phyloP scores from a whole-genome alignment of 768 basidiomycete species.

The Hemileccinum rubropunctum region DNA sequence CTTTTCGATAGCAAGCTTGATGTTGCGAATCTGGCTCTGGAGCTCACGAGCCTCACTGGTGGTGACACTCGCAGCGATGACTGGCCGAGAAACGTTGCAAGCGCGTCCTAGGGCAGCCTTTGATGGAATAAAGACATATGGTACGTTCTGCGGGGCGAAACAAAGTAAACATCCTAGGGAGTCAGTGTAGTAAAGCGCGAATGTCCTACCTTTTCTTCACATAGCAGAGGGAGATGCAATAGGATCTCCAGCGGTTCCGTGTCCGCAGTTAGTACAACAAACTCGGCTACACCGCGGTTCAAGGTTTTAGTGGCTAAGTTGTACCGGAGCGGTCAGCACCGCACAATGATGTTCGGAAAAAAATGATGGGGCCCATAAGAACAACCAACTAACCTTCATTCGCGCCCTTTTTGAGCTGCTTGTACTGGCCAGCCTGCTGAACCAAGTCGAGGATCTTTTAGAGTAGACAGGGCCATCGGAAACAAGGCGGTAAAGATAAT shows the following conservation, averaged over 20 bases:
- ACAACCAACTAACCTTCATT: slow-evolving; percentile 76
- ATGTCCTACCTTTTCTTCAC: slow-evolving; percentile 87
- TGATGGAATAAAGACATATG: slow-evolving; percentile 91
- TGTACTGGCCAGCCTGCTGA: slow-evolving; percentile 94
- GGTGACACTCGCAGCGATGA: slow-evolving; percentile 95
- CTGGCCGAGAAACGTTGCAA: slow-evolving; percentile 92
- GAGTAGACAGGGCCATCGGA: neutral
- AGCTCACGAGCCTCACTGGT: slow-evolving; percentile 94
- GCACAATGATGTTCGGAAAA: neutral
- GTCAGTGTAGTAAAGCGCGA: neutral
- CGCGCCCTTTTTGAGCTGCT: slow-evolving; percentile 98
- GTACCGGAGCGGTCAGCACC: slow-evolving; percentile 8
- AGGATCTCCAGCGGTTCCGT: slow-evolving; percentile 98
- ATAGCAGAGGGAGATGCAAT: slow-evolving; percentile 93
- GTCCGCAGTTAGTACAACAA: slow-evolving; percentile 94
- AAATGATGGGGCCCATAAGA: neutral
- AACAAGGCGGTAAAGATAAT: neutral
- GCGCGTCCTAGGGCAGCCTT: slow-evolving; percentile 96
- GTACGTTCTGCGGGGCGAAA: slow-evolving; percentile 69
- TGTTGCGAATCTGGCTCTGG: slow-evolving; percentile 79
- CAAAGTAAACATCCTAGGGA: neutral
- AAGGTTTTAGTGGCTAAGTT: slow-evolving; percentile 90
- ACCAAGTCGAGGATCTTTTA: slow-evolving; percentile 90
- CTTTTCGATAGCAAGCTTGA: slow-evolving; percentile 84
- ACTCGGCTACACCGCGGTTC: slow-evolving; percentile 96